phyloP scores from a whole-genome alignment of 2,329 filamentous ascomycete species.

The Diaporthe amygdali region DNA sequence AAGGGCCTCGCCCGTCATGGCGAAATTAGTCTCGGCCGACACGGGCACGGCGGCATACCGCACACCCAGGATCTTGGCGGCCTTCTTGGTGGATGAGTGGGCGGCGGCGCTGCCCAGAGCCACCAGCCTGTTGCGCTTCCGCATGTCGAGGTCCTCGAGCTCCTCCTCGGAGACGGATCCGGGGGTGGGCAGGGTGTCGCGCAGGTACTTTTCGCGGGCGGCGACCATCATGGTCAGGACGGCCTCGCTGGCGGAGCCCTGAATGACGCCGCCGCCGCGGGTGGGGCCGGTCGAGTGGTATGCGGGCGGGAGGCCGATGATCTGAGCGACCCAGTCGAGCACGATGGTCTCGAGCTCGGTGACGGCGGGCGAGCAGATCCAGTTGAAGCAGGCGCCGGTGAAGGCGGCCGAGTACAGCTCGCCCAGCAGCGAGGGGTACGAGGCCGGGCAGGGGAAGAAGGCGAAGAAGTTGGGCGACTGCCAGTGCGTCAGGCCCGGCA shows the following conservation, averaged over 20 bases:
- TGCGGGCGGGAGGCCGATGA: conserved; percentile 73
- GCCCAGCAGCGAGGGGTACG: conserved; percentile 84
- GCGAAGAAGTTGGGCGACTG: conserved; percentile 94
- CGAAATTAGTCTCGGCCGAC: conserved; percentile 65
- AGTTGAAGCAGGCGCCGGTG: conserved; percentile 93
- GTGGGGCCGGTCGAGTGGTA: conserved; percentile 76
- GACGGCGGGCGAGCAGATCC: conserved; percentile 90
- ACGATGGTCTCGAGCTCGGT: conserved; percentile 94
- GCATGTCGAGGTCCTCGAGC: conserved; percentile 72
- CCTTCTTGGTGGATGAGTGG: conserved; percentile 87
- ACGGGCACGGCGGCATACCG: conserved; percentile 75
- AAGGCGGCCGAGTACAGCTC: conserved; percentile 93
- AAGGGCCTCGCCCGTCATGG: conserved; percentile 71
- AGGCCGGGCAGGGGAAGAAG: conserved; percentile 85
- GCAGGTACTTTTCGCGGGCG: conserved; percentile 79
- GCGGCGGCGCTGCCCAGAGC: conserved; percentile 80
- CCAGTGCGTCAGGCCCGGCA: conserved; percentile 93
- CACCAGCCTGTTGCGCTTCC: conserved; percentile 74
- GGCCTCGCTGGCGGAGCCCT: conserved; percentile 88
- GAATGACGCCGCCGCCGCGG: conserved; percentile 87
- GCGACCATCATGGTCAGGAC: conserved; percentile 87
- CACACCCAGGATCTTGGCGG: conserved; percentile 84
- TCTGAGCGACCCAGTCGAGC: conserved; percentile 86
- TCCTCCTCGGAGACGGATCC: conserved; percentile 50
- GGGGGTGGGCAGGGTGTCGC: conserved; percentile 59